Conservation (phyloP, 768 basidiomycete genomes). For the Phlegmacium glaucopus region DNA sequence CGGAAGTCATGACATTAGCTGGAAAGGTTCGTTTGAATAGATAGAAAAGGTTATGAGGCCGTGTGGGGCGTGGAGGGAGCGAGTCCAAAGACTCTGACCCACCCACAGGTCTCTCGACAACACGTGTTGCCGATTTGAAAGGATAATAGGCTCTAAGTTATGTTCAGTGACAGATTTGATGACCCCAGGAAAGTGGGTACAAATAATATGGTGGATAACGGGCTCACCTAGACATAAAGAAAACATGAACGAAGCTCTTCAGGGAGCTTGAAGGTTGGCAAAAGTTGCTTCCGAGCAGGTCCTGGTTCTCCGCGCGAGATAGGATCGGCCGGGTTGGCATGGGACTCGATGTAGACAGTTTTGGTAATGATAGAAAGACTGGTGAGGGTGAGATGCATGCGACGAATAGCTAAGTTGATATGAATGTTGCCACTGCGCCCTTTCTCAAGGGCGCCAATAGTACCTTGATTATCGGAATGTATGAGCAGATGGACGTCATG, state of each 20-base stretch:
- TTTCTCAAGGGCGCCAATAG: conserved; percentile 25
- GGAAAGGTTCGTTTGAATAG: not conserved
- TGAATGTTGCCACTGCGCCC: conserved; percentile 24
- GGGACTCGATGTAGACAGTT: not conserved
- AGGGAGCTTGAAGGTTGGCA: not conserved
- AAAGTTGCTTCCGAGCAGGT: not conserved
- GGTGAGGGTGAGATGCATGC: not conserved
- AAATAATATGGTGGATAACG: not conserved
- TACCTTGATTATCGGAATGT: conserved; percentile 28
- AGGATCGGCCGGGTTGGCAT: not conserved
- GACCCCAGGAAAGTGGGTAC: not conserved
- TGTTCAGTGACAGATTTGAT: not conserved
- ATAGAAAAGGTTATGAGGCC: not conserved
- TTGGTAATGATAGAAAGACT: not conserved
- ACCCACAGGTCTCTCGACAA: not conserved
- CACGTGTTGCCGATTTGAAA: not conserved
- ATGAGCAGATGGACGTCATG: conserved; percentile 15
- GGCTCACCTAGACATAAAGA: not conserved
- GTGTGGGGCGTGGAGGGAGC: not conserved
- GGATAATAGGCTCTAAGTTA: too few species aligned
- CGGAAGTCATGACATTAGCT: not conserved
- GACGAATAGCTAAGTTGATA: conserved; percentile 18
- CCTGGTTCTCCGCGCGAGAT: not conserved
- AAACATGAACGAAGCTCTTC: not conserved
- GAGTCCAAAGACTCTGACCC: not conserved